These are phyloP conservation scores for Trichoderma orchidacearum DNA, from an alignment of 495 filamentous ascomycete genomes.

Conservation along the genomic window DNA sequence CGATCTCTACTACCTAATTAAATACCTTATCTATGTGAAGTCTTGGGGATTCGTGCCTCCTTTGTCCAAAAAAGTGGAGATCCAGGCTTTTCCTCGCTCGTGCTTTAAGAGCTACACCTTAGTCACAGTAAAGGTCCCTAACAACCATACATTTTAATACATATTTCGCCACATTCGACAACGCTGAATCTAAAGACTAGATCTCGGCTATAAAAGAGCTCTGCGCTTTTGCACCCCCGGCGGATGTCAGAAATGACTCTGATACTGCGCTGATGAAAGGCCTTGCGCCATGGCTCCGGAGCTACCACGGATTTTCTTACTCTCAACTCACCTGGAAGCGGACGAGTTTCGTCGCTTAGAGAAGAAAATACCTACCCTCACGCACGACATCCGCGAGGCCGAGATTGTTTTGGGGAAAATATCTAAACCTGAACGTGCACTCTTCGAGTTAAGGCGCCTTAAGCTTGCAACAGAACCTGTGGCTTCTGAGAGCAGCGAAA, in stretches of 20 bases:
- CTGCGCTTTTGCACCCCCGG: no score
- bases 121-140: no score
- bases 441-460: conserved; percentile 58
- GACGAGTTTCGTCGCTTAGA: conserved; percentile 50
- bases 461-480: conserved; percentile 37
- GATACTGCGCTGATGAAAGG: not conserved
- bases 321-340: conserved; percentile 52
- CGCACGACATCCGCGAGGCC: conserved; percentile 61
- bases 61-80: no score
- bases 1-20: no score
- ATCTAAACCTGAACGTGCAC: conserved; percentile 50
- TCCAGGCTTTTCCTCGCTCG: no score
- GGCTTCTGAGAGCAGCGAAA: conserved; percentile 18
- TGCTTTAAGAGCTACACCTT: no score
- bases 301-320: conserved; percentile 62
- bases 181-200: no score
- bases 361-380: conserved; percentile 48
- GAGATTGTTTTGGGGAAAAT: conserved; percentile 61
- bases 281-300: not conserved
- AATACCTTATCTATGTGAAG: no score
- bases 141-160: no score
- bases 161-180: no score
- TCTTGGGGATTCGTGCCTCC: no score
- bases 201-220: no score
- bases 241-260: not conserved